phyloP scores from a whole-genome alignment of 495 filamentous ascomycete species.

The Cairneyella variabilis region DNA sequence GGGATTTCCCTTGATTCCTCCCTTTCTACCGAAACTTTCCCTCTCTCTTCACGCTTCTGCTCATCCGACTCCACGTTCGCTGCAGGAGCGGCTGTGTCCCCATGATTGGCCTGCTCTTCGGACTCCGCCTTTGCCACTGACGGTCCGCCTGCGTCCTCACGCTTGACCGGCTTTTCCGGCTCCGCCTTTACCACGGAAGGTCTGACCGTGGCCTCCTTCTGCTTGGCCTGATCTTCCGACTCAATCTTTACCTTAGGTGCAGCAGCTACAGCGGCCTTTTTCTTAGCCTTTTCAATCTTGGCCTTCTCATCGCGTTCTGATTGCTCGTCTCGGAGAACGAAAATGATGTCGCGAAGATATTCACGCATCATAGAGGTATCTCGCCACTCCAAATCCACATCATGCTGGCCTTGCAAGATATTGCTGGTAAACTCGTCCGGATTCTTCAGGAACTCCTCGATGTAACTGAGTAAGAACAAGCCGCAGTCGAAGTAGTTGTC shows the following conservation, averaged over 20 bases:
- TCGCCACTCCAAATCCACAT: slow-evolving; percentile 1
- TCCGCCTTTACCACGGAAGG: no score
- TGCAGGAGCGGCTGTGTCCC: no score
- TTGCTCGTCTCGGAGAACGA: slow-evolving; percentile 19
- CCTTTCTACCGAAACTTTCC: no score
- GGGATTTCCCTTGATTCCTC: no score
- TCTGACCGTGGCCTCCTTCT: no score
- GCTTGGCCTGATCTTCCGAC: no score
- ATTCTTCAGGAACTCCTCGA: slow-evolving; percentile 70
- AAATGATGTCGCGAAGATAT: slow-evolving; percentile 20
- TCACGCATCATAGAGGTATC: slow-evolving; percentile 13
- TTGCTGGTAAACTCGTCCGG: slow-evolving; percentile 63
- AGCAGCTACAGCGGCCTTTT: neutral
- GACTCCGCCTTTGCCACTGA: no score
- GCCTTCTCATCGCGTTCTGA: neutral
- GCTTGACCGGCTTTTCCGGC: no score
- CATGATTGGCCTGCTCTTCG: no score
- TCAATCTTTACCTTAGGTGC: neutral
- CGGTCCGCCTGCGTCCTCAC: no score
- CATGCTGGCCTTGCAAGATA: slow-evolving; percentile 34
- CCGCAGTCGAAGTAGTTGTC: slow-evolving; percentile 88
- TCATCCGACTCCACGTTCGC: no score
- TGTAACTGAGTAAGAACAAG: slow-evolving; percentile 76
- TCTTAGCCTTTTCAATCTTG: neutral
- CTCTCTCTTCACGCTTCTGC: no score